phyloP scores from a whole-genome alignment of 805 yeast genomes.

The Suhomyces pyralidae region DNA sequence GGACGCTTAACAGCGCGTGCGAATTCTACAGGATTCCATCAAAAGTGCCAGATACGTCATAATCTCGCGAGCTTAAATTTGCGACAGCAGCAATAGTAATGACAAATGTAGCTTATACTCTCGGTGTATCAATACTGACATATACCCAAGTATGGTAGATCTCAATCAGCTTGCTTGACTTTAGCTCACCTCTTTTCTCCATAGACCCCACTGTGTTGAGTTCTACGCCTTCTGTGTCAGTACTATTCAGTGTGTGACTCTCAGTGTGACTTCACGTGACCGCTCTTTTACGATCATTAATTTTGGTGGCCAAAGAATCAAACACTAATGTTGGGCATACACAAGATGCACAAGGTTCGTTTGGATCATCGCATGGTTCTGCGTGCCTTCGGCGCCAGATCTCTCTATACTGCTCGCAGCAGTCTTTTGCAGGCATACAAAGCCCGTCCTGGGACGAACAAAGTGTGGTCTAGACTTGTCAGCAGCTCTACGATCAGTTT shows the following conservation, averaged over 20 bases:
- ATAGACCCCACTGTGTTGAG: not conserved
- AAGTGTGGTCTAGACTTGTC: constrained; percentile 10
- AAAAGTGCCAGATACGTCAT: no score
- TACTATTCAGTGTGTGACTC: no score
- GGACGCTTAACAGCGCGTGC: no score
- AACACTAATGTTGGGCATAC: not conserved
- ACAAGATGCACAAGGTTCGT: not conserved
- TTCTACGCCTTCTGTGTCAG: not conserved
- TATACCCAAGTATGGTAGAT: no score
- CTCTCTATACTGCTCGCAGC: not conserved
- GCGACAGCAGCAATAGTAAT: no score
- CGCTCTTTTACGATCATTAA: not conserved
- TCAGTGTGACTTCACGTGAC: no score
- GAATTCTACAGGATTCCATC: no score
- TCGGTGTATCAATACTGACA: no score
- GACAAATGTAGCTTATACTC: no score
- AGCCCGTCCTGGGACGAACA: not conserved
- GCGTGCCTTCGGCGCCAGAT: not conserved
- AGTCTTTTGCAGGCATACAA: not conserved
- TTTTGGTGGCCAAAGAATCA: not conserved
- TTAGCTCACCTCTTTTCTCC: no score
- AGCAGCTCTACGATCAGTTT: constrained; percentile 26
- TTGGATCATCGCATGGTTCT: not conserved
- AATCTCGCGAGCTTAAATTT: no score
- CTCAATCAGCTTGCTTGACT: no score